Evolutionary conservation across 1,284 basidiomycete genomes (phyloP).

Genomic region (Jaminaea rosea): DNA sequence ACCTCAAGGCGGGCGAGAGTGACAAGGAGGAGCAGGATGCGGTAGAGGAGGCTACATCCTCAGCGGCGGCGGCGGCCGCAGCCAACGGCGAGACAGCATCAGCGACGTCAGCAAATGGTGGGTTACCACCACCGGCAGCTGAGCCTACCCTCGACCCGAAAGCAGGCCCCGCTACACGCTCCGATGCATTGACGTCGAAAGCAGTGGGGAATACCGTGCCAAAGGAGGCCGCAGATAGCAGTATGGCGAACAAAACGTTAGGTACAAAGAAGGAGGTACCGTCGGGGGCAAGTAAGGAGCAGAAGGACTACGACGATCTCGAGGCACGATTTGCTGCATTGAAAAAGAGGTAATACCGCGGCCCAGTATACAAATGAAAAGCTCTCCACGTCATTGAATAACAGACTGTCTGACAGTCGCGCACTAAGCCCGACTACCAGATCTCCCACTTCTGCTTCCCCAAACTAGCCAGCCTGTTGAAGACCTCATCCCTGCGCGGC

Average conservation of each 20-base stretch:
- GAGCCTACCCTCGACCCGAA: not conserved
- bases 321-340: conserved; percentile 9
- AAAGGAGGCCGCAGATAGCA: not conserved
- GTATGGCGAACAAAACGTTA: not conserved
- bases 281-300: not conserved
- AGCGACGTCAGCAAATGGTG: not conserved
- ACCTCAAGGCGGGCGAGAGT: no score
- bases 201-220: not conserved
- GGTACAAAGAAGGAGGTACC: conserved; percentile 1
- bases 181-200: not conserved
- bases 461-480: conserved; percentile 39
- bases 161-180: conserved; percentile 1
- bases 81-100: not conserved
- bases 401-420: no score
- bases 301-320: conserved; percentile 2
- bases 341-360: conserved; percentile 10
- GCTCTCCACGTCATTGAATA: no score
- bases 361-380: no score
- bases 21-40: not conserved
- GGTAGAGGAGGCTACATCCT: not conserved
- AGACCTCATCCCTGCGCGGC: conserved; percentile 45
- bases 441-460: conserved; percentile 27
- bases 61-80: not conserved
- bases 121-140: not conserved
- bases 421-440: no score